Evolutionary conservation across 805 yeast genomes (phyloP).

Genomic region (Spathaspora boniae): DNA sequence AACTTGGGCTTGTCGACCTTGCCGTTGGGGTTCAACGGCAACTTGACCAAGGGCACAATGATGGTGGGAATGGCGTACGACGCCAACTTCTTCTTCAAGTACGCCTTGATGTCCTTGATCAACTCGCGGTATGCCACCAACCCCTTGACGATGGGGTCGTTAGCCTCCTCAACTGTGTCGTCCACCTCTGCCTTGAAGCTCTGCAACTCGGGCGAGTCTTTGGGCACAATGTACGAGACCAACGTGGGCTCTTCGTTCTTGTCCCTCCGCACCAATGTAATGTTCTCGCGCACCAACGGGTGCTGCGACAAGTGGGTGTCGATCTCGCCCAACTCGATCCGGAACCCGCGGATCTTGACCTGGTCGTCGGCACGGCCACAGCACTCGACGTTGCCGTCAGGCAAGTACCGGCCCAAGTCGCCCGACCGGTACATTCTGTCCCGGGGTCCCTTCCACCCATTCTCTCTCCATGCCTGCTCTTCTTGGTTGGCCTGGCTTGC

Average conservation of each 20-base stretch:
- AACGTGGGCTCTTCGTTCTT: slow-evolving; percentile 89
- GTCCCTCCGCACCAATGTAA: slow-evolving; percentile 88
- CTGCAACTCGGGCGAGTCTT: slow-evolving; percentile 42
- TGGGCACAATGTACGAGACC: slow-evolving; percentile 88
- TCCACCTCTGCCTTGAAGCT: slow-evolving; percentile 50
- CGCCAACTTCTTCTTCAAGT: slow-evolving; percentile 85
- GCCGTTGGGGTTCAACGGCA: slow-evolving; percentile 97
- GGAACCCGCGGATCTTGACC: slow-evolving; percentile 96
- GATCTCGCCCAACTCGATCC: slow-evolving; percentile 97
- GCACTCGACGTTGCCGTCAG: slow-evolving; percentile 97
- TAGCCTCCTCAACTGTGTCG: slow-evolving; percentile 37
- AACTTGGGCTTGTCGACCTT: slow-evolving; percentile 96
- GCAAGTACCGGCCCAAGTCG: slow-evolving; percentile 92
- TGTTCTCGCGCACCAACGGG: slow-evolving; percentile 85
- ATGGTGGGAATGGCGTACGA: slow-evolving; percentile 90
- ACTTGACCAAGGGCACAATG: slow-evolving; percentile 77
- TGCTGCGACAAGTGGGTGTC: slow-evolving; percentile 96
- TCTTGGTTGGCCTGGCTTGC: slow-evolving; percentile 22
- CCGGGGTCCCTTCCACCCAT: slow-evolving; percentile 86
- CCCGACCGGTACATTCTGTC: slow-evolving; percentile 97
- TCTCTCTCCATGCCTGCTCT: slow-evolving; percentile 64
- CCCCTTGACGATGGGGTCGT: slow-evolving; percentile 73
- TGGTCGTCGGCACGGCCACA: slow-evolving; percentile 99
- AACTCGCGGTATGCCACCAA: slow-evolving; percentile 71
- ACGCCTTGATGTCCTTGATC: slow-evolving; percentile 76